phyloP scores from a whole-genome alignment of 768 basidiomycete species.

The Kwoniella bestiolae region DNA sequence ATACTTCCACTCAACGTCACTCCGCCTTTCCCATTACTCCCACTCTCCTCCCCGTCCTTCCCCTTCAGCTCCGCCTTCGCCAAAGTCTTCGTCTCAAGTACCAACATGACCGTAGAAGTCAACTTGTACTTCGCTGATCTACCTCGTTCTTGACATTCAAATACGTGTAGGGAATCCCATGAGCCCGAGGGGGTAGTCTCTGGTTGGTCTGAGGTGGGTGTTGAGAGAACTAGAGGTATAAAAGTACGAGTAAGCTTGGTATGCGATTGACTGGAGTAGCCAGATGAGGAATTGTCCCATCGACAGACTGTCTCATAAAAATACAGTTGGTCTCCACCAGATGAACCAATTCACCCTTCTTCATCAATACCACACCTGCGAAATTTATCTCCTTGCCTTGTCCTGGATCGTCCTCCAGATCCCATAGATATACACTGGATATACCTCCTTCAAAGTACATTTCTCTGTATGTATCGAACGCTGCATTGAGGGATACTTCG shows the following conservation, averaged over 20 bases:
- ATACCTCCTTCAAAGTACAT: conserved; percentile 99
- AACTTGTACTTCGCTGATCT: conserved; percentile 94
- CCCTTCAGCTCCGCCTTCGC: conserved; percentile 55
- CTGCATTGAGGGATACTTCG: conserved; percentile 91
- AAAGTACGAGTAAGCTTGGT: not conserved
- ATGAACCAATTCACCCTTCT: conserved; percentile 82
- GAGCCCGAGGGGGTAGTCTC: conserved; percentile 65
- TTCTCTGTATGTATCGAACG: conserved; percentile 96
- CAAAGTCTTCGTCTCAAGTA: conserved; percentile 66
- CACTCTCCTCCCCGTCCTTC: conserved; percentile 57
- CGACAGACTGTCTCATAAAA: too few species aligned
- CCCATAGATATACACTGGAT: conserved; percentile 97
- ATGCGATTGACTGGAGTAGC: too few species aligned
- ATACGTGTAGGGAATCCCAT: conserved; percentile 99
- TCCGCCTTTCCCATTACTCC: conserved; percentile 68
- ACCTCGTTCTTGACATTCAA: conserved; percentile 89
- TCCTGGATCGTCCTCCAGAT: conserved; percentile 77
- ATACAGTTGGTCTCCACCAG: too few species aligned
- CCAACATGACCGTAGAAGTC: conserved; percentile 95
- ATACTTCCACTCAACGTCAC: conserved; percentile 90
- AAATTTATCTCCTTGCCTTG: conserved; percentile 64
- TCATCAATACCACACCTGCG: conserved; percentile 92
- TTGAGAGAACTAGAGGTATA: conserved; percentile 20
- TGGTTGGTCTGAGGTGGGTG: conserved; percentile 22
- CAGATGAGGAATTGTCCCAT: too few species aligned